A percentile compares a stretch with the other conserved stretches of the same genome.
phyloP scores from a whole-genome alignment of 805 yeast species.

The Starmerella ratchasimensis region DNA sequence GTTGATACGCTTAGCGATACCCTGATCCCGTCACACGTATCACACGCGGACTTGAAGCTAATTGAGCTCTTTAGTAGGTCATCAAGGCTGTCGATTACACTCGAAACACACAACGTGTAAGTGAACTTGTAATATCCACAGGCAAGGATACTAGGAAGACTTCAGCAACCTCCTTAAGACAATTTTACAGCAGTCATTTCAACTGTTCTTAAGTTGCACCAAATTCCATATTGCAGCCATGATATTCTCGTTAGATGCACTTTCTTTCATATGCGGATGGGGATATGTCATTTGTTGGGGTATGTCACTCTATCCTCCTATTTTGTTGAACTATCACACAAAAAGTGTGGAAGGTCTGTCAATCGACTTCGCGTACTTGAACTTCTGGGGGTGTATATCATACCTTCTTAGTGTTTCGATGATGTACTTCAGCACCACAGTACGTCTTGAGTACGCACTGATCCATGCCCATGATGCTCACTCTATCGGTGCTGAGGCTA shows the following conservation, averaged over 20 bases:
- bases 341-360: constrained; percentile 29
- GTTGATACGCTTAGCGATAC: too few relatives aligned
- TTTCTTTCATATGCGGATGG: constrained; percentile 20
- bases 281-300: constrained; percentile 26
- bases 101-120: too few relatives aligned
- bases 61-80: too few relatives aligned
- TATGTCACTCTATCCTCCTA: constrained; percentile 29
- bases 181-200: not conserved
- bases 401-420: constrained; percentile 25
- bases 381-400: constrained; percentile 27
- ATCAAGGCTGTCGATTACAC: too few relatives aligned
- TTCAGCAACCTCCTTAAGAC: not conserved
- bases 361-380: constrained; percentile 27
- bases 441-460: constrained; percentile 27
- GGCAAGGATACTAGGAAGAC: not conserved
- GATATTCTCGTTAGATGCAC: constrained; percentile 2
- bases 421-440: constrained; percentile 24
- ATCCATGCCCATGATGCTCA: constrained; percentile 19
- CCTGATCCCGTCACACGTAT: too few relatives aligned
- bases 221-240: not conserved
- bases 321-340: constrained; percentile 23
- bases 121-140: not conserved
- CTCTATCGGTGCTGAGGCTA: constrained; percentile 13
- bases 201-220: not conserved
- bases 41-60: too few relatives aligned